Base-by-base conservation (phyloP, 768 basidiomycete species). In the Leccinum fibrillosum region DNA sequence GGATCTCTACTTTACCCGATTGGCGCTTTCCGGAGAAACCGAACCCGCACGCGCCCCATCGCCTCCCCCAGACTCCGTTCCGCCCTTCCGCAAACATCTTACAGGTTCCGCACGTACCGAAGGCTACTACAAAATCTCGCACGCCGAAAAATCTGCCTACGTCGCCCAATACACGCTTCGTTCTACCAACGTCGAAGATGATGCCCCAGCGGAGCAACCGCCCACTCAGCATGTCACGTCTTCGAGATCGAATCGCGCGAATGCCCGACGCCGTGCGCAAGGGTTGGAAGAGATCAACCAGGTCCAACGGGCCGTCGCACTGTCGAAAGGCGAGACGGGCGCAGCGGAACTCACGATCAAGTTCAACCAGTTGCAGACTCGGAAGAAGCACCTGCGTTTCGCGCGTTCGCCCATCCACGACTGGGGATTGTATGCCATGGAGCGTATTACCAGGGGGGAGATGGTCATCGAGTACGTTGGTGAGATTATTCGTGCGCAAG, bases 401-500 rank as follows among this genome's bases (percentile, higher is more conserved):
- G 90, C 93, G 4, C 81, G 94, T 44, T 94, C 92, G 25, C 94
- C 94, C 17, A 99, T 99, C 58, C 96, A 99, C 69, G 95, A 96
- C 66, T 99, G 96, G 91, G 97, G 97, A 4, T 71, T 99, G 68
- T 99, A 98, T 71, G 95, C 97, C 30, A 91, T 97, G 90, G 97
- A 99, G 78, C 84, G 85, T 68, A 98, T 99, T 63, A 85, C 89
- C 6, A 78, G 83, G 37, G 94, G 94, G 4, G 97, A 99, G 76
- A 98, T 99, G 94, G 96, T 99, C 30, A 98, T 98, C 74, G 97
- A 99, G 76, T 99, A 99, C 68, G 97, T 99, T 7, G 97, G 97
- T 19, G 97, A 99, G 80, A 82, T 98, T 62, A 94, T 98, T 63
- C 83, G 97, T 10, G 92, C 94, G 47, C 89, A 91, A 66, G 92